Evolutionary conservation across 768 basidiomycete genomes (phyloP).

Genomic region (Boletus vinaceobasis): DNA sequence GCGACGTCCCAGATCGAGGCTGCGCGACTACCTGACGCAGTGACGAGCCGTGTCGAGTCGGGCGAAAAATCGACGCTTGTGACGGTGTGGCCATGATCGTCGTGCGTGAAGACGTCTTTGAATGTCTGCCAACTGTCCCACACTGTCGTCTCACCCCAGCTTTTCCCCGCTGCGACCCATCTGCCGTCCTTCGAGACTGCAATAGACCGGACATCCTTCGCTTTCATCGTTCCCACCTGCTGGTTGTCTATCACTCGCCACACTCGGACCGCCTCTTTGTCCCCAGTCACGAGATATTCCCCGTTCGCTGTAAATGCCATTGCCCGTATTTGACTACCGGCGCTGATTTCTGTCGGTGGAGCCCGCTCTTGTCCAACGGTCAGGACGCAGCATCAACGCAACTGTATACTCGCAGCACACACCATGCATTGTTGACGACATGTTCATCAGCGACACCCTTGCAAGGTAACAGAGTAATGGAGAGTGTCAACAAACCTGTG

Average conservation of each 20-base stretch:
- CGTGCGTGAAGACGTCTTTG: conserved; percentile 1
- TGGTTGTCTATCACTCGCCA: neutral
- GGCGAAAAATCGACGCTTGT: conserved; percentile 14
- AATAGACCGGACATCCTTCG: conserved; percentile 5
- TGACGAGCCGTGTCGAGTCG: conserved; percentile 2
- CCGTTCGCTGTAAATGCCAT: conserved; percentile 3
- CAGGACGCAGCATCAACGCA: neutral
- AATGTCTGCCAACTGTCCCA: neutral
- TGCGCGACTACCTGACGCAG: conserved; percentile 3
- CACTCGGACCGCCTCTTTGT: conserved; percentile 9
- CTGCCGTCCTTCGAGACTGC: conserved; percentile 2
- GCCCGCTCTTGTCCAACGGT: neutral
- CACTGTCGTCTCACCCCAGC: conserved; percentile 9
- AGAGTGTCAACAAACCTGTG: neutral
- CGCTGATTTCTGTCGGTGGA: neutral
- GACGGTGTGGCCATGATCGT: conserved; percentile 4
- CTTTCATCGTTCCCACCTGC: neutral
- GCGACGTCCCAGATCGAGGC: conserved; percentile 4
- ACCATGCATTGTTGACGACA: neutral
- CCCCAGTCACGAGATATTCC: conserved; percentile 5
- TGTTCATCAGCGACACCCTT: neutral
- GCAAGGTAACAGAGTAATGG: neutral
- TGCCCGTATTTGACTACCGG: conserved; percentile 2
- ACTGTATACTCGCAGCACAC: neutral
- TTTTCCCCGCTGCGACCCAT: conserved; percentile 9